Conservation (phyloP, 371 early-diverging fungal species). For the Haplosporangium sp. region DNA sequence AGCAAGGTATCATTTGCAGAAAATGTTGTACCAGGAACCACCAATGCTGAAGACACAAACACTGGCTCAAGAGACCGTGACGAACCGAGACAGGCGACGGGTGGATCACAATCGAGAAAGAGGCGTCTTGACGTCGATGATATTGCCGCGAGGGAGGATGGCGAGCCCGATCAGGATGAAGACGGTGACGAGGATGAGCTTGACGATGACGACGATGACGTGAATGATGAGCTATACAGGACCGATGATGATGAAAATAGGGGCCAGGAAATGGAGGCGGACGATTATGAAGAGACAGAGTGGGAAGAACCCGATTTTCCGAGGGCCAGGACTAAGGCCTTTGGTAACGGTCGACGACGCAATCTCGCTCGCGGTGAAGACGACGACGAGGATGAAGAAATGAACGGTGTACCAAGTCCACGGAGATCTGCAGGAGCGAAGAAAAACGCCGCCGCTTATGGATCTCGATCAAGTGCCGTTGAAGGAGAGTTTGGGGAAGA, state of each 20-base stretch:
- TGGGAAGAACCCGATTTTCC: slow-evolving; percentile 34
- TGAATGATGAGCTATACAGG: slow-evolving; percentile 31
- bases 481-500: neutral
- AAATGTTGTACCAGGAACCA: too few species aligned
- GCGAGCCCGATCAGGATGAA: slow-evolving; percentile 5
- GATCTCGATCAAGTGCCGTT: neutral
- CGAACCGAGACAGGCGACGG: neutral
- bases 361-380: neutral
- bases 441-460: too few species aligned
- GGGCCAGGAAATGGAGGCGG: slow-evolving; percentile 16
- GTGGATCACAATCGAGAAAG: slow-evolving; percentile 3
- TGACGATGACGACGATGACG: slow-evolving; percentile 34
- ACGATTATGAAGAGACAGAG: slow-evolving; percentile 28
- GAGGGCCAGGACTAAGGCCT: slow-evolving; percentile 10
- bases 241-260: slow-evolving; percentile 25
- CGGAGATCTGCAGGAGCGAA: neutral
- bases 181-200: slow-evolving; percentile 13
- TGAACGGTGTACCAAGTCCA: slow-evolving; percentile 1
- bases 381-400: slow-evolving; percentile 10
- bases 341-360: slow-evolving; percentile 8
- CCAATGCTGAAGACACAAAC: neutral
- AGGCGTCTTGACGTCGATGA: slow-evolving; percentile 10
- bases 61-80: neutral
- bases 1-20: slow-evolving; percentile 10
- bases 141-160: neutral